Evolutionary conservation across 2,329 filamentous ascomycete genomes (phyloP), one percentile per base, ranked within the genome.

Genomic region (Clonostachys rhizophaga): DNA sequence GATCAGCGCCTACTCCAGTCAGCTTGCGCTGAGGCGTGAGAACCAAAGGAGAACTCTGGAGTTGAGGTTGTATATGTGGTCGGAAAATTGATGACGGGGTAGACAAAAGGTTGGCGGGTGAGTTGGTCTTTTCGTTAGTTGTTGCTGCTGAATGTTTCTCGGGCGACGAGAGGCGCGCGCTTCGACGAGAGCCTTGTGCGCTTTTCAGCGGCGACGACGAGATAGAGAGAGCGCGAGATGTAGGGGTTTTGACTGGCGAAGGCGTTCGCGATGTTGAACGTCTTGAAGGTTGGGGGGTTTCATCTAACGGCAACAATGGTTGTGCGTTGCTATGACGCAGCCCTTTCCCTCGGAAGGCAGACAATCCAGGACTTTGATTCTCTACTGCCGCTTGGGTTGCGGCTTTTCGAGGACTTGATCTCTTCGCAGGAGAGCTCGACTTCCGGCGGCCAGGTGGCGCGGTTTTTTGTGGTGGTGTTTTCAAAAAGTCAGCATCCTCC

Each of bases 1-100:
- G 80, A 55, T 89, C 87, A 51, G 81, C 79, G 18, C 87, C 86
- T 50, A 91, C 59, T 1, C 86, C 86, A 13, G 85, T 86, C 14
- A 84, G 78, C 41, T 74, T 72, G 30, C 84, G 75, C 35, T 64
- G 61, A 16, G 67, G 66, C 14, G 65, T 86, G 7, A 89, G 63
- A 12, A 87, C 67, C 44, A 87, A 74, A 16, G 74, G 78, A 13
- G 87, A 86, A 1, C 83, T 86, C 16, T 75, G 74, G 34, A 71
- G 60, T 4, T 83, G 83, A 6, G 77, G 82, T 17, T 62, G 63
- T 5, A 66, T 64, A 57, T 80, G 71, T 39, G 76, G 70, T 24
- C 75, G 75, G 54, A 86, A 86, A 2, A 85, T 37, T 47, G 64
- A 60, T 1, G 58, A 56, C 6, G 36, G 36, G 6, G 36, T 39